Evolutionary conservation across 164 flowering plant genomes (phyloP).

Genomic region (Chimonanthus salicifolius): DNA sequence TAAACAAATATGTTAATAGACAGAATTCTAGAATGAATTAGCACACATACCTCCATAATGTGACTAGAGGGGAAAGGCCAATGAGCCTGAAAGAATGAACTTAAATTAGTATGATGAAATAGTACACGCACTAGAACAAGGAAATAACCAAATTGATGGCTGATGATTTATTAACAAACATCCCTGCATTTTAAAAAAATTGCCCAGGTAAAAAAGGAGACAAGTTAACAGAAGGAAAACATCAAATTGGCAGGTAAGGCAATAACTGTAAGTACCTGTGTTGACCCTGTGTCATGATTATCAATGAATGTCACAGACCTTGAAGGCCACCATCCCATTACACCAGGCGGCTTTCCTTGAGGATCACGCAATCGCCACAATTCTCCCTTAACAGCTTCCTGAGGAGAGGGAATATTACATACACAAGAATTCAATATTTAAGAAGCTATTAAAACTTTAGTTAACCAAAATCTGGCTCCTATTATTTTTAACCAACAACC

Average conservation of each 20-base stretch:
- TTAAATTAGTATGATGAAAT: neutral
- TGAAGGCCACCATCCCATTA: slow-evolving; percentile 97
- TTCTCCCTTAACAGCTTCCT: slow-evolving; percentile 96
- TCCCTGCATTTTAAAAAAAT: neutral
- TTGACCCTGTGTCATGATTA: slow-evolving; percentile 96
- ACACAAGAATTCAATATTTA: neutral
- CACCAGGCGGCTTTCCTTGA: slow-evolving; percentile 93
- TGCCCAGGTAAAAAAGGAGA: neutral
- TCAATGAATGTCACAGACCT: slow-evolving; percentile 88
- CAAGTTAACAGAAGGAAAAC: neutral
- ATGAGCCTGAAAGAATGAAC: slow-evolving; percentile 63
- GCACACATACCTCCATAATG: slow-evolving; percentile 78
- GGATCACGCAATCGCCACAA: slow-evolving; percentile 86
- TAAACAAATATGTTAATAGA: neutral
- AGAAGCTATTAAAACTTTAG: slow-evolving; percentile 1
- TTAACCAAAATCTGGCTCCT: neutral
- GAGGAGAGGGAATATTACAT: slow-evolving; percentile 4
- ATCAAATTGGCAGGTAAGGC: neutral
- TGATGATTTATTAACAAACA: neutral
- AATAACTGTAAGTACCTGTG: slow-evolving; percentile 49
- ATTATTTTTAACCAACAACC: no score
- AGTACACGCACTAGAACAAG: neutral
- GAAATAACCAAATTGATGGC: neutral
- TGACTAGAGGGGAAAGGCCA: slow-evolving; percentile 91
- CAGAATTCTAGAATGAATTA: neutral